Percentiles rank a stretch among this genome's conserved stretches.
phyloP scores from a whole-genome alignment of 2,329 filamentous ascomycete species.

The Paraconiothyrium sp. region DNA sequence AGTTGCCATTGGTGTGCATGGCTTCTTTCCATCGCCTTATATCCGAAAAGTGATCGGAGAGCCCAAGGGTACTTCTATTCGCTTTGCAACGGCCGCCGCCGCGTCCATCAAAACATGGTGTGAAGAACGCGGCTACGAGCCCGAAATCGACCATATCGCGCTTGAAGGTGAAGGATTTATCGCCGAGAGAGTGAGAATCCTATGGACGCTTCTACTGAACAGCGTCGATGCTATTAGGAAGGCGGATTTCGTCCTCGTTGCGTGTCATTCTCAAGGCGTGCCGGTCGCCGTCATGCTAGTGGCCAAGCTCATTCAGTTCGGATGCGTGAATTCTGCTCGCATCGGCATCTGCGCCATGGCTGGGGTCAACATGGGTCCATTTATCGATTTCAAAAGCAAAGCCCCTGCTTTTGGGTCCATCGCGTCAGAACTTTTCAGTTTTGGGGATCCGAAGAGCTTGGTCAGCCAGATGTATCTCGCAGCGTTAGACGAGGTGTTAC shows the following conservation, averaged over 20 bases:
- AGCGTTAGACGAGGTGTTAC: conserved; percentile 76
- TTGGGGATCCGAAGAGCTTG: conserved; percentile 80
- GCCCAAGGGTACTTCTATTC: conserved; percentile 92
- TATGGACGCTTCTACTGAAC: conserved; percentile 94
- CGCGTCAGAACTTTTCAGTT: conserved; percentile 94
- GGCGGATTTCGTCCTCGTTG: conserved; percentile 90
- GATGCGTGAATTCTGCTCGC: conserved; percentile 77
- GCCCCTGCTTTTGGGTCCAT: conserved; percentile 82
- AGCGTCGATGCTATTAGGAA: conserved; percentile 90
- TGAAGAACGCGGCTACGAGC: conserved; percentile 70
- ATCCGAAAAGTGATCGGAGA: conserved; percentile 92
- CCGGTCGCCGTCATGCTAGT: conserved; percentile 93
- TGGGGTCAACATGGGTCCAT: conserved; percentile 92
- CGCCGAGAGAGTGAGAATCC: conserved; percentile 83
- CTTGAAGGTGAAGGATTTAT: conserved; percentile 96
- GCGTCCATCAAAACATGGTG: conserved; percentile 86
- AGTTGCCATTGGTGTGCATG: conserved; percentile 92
- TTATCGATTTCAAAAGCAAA: conserved; percentile 88
- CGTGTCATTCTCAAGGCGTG: conserved; percentile 94
- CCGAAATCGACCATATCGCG: conserved; percentile 92
- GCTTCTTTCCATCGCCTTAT: conserved; percentile 87
- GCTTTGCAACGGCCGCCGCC: conserved; percentile 88
- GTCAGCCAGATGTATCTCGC: conserved; percentile 84
- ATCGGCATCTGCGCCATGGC: conserved; percentile 91
- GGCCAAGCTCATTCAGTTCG: conserved; percentile 90